phyloP scores from a whole-genome alignment of 148 eudicot species.

The Simmondsia chinensis region DNA sequence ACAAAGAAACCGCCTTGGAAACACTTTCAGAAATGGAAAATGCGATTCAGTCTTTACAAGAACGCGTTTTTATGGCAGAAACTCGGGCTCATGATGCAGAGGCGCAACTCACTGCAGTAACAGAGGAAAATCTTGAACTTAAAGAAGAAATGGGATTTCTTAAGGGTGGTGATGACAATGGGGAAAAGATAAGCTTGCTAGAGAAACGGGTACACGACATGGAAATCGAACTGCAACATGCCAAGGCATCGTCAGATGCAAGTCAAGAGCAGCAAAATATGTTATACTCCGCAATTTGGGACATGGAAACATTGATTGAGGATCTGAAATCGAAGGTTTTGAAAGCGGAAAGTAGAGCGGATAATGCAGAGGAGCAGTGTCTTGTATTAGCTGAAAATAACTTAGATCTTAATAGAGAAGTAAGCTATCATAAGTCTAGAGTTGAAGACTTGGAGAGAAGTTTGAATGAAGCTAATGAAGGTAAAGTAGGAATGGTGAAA shows the following conservation, averaged over 20 bases:
- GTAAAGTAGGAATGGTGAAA: constrained; percentile 34
- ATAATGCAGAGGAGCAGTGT: constrained; percentile 55
- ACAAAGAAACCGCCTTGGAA: constrained; percentile 22
- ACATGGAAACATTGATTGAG: constrained; percentile 94
- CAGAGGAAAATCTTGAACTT: constrained; percentile 66
- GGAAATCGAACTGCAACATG: constrained; percentile 51
- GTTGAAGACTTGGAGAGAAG: constrained; percentile 29
- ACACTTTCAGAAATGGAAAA: constrained; percentile 35
- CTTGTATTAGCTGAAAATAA: constrained; percentile 47
- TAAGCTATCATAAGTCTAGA: constrained; percentile 34
- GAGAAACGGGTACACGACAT: constrained; percentile 70
- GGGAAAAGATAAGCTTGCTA: constrained; percentile 55
- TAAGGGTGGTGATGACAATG: constrained; percentile 42
- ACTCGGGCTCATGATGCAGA: constrained; percentile 57
- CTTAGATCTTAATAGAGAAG: constrained; percentile 44
- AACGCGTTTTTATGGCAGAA: constrained; percentile 38
- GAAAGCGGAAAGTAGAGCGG: constrained; percentile 51
- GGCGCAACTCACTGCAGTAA: constrained; percentile 41
- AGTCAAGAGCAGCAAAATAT: constrained; percentile 83
- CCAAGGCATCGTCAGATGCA: constrained; percentile 68
- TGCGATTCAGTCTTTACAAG: constrained; percentile 38
- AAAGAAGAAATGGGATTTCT: constrained; percentile 72
- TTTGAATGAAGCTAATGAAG: constrained; percentile 33
- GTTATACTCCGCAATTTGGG: constrained; percentile 95
- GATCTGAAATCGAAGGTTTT: constrained; percentile 78